phyloP scores from a whole-genome alignment of 441 rosid species.

The Pelargonium myrrhifolium region DNA sequence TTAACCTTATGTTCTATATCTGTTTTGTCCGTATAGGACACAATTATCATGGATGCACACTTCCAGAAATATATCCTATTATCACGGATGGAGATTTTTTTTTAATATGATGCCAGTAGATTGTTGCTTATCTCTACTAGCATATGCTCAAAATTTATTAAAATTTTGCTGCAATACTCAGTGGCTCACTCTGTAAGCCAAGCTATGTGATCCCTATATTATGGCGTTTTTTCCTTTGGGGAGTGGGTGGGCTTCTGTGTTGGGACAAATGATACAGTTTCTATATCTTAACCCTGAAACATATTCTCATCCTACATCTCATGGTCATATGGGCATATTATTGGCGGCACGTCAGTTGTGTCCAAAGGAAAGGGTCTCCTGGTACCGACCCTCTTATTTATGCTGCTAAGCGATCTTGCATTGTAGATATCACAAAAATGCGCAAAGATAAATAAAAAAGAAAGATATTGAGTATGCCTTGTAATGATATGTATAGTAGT shows the following conservation, averaged over 20 bases:
- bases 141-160: neutral
- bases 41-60: conserved; percentile 5
- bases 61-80: neutral
- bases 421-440: neutral
- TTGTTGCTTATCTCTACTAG: neutral
- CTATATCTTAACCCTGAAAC: conserved; percentile 1
- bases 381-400: neutral
- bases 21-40: neutral
- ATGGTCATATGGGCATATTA: neutral
- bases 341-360: neutral
- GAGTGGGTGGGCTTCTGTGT: neutral
- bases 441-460: too few relatives aligned
- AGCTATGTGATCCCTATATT: neutral
- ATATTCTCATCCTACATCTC: conserved; percentile 2
- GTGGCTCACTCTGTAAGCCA: neutral
- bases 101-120: neutral
- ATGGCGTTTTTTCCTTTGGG: neutral
- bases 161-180: neutral
- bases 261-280: neutral
- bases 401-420: conserved; percentile 1
- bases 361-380: neutral
- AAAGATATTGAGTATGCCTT: too few relatives aligned
- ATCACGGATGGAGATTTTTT: neutral
- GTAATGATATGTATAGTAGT: too few relatives aligned
- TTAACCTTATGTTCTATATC: neutral